Evolutionary conservation across 441 rosid genomes (phyloP).

Genomic region (Syzygium syzygioides): DNA sequence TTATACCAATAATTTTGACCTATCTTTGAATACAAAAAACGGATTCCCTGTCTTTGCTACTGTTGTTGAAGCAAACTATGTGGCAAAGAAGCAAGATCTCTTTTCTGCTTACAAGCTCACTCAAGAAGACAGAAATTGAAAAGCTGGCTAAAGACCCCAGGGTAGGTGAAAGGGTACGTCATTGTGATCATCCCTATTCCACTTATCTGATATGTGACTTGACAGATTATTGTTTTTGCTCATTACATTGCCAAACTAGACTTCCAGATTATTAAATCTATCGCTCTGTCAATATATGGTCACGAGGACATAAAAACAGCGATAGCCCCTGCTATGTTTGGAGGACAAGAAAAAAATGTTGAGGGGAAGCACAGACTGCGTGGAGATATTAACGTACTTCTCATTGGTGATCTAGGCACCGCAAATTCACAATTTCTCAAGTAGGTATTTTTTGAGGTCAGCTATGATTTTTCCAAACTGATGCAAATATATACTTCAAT

Average conservation of each 20-base stretch:
- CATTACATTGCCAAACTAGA: neutral
- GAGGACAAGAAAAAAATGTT: constrained; percentile 96
- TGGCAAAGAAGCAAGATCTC: constrained; percentile 93
- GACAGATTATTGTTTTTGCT: constrained; percentile 1
- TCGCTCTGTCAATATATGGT: constrained; percentile 95
- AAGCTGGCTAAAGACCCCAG: constrained; percentile 85
- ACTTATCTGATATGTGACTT: neutral
- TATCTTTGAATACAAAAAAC: constrained; percentile 90
- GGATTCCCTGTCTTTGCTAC: constrained; percentile 98
- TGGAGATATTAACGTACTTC: constrained; percentile 93
- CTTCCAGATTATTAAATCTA: constrained; percentile 81
- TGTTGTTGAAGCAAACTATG: constrained; percentile 88
- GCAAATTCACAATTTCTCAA: constrained; percentile 97
- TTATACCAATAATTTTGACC: constrained; percentile 91
- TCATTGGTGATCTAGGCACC: constrained; percentile 95
- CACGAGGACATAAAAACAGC: constrained; percentile 98
- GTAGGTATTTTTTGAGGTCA: constrained; percentile 32
- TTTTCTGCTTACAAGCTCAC: constrained; percentile 96
- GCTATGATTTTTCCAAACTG: neutral
- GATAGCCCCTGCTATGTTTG: constrained; percentile 95
- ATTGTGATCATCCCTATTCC: neutral
- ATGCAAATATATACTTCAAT: neutral
- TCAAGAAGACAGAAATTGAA: constrained; percentile 94
- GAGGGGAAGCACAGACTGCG: constrained; percentile 87
- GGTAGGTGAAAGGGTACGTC: constrained; percentile 83